phyloP scores from a whole-genome alignment of 2,329 filamentous ascomycete genomes.

The Fusarium anthophilum region DNA sequence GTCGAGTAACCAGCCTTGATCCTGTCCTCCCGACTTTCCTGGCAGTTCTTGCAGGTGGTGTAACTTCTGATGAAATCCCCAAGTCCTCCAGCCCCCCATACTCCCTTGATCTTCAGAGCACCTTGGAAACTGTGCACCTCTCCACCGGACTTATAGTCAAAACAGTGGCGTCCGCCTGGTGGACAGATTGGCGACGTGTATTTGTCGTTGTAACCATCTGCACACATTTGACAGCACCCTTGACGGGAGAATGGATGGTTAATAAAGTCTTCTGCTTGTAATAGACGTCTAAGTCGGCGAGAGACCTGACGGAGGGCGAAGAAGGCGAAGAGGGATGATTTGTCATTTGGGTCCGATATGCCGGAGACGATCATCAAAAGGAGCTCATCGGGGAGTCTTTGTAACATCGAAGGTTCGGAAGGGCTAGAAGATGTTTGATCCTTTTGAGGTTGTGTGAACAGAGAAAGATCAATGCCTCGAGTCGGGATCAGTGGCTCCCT shows the following conservation, averaged over 20 bases:
- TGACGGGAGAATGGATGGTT: not conserved
- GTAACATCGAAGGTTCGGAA: not conserved
- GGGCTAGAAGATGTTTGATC: too few species aligned
- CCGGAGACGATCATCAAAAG: not conserved
- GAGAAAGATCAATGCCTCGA: not conserved
- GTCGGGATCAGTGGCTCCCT: not conserved
- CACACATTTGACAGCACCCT: not conserved
- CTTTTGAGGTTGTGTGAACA: too few species aligned
- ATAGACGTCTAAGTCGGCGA: not conserved
- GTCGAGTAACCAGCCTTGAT: not conserved
- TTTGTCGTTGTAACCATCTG: not conserved
- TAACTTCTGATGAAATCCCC: not conserved
- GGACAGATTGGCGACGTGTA: not conserved
- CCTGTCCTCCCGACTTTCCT: not conserved
- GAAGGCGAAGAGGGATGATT: not conserved
- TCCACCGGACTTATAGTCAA: not conserved
- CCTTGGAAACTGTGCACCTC: rapidly evolving
- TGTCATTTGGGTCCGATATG: not conserved
- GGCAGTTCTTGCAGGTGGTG: not conserved
- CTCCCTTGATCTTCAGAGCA: too few species aligned
- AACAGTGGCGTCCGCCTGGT: not conserved
- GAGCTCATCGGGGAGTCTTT: not conserved
- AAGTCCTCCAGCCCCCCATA: not conserved
- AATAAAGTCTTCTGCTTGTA: not conserved
- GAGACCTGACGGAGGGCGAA: not conserved